Evolutionary conservation across 495 filamentous ascomycete species (phyloP), one percentile per base, ranked within the genome.

Genomic region (Elaphomyces granulatus): DNA sequence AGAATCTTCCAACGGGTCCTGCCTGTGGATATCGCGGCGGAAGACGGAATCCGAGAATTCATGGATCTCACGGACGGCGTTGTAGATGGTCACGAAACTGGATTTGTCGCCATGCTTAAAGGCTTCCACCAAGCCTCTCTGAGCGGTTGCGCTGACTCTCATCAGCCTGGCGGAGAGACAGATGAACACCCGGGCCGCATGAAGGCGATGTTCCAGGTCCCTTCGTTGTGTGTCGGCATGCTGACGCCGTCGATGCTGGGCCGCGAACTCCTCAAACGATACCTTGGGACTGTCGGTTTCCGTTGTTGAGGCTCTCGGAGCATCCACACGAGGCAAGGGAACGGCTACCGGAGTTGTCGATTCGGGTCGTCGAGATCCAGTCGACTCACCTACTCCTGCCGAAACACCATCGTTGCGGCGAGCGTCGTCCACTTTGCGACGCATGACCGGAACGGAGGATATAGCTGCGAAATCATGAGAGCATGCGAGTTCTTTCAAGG

Each of bases 41-140:
- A 55, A 61, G 20, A 72, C 78, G 42, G 75, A 72, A 51, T 81
- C 78, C 66, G 84, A 93, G 18, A 82, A 85, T 51, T 83, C 82
- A 59, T 81, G 75, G 36, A 94, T 80, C 60, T 94, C 84, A 63
- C 86, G 78, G 44, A 94, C 69, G 36, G 84, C 80, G 66, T 88
- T 83, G 57, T 87, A 94, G 34, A 94, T 66, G 51, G 73, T 74
- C 39, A 80, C 81, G 62, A 98, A 98, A 47, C 70, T 78, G 50
- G 77, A 77, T 64, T 90, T 93, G 58, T 95, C 85, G 54, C 93
- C 87, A 35, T 80, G 77, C 48, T 81, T 81, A 58, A 93, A 85
- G 52, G 75, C 74, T 51, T 98, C 87, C 46, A 90, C 83, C 51
- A 98, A 65, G 46, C 81, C 83, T 14, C 80, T 73, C 58, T 90